Conservation (phyloP, 108 stramenopile genomes). For the Pinguiococcus pyrenoidosus region DNA sequence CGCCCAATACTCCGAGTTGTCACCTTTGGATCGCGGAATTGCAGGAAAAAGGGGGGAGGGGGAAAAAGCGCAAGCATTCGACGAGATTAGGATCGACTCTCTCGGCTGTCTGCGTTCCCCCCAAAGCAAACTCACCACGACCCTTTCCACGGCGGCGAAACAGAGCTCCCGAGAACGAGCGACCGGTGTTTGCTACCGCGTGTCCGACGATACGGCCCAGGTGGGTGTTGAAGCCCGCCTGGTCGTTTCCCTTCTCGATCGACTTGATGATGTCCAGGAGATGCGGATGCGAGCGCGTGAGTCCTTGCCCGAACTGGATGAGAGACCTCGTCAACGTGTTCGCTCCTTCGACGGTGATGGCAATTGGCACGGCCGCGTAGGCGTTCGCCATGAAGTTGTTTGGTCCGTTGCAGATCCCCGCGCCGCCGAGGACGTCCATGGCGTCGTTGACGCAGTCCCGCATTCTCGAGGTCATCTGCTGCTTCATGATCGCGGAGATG, state of each 20-base stretch:
- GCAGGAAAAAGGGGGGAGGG: too few species aligned
- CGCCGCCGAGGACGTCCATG: conserved; percentile 90
- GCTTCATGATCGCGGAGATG: conserved; percentile 93
- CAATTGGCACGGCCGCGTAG: conserved; percentile 92
- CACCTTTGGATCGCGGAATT: too few species aligned
- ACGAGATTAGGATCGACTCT: too few species aligned
- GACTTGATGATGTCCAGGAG: conserved; percentile 78
- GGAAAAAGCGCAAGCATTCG: too few species aligned
- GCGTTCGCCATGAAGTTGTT: conserved; percentile 80
- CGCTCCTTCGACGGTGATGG: conserved; percentile 93
- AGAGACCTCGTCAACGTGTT: conserved; percentile 98
- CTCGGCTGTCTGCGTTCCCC: too few species aligned
- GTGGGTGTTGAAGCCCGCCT: conserved; percentile 70
- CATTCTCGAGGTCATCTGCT: conserved; percentile 85
- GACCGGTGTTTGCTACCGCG: conserved; percentile 58
- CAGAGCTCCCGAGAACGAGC: conserved; percentile 44
- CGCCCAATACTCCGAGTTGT: too few species aligned
- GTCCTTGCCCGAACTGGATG: conserved; percentile 93
- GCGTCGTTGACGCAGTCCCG: conserved; percentile 83
- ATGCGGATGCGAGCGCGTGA: conserved; percentile 92
- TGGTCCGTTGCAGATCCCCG: conserved; percentile 88
- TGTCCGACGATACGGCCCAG: conserved; percentile 79
- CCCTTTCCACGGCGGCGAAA: conserved; percentile 7
- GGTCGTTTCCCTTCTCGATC: conserved; percentile 58
- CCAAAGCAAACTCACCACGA: too few species aligned